Conservation (phyloP, 2,329 filamentous ascomycete species). For the Pseudogymnoascus sp. region DNA sequence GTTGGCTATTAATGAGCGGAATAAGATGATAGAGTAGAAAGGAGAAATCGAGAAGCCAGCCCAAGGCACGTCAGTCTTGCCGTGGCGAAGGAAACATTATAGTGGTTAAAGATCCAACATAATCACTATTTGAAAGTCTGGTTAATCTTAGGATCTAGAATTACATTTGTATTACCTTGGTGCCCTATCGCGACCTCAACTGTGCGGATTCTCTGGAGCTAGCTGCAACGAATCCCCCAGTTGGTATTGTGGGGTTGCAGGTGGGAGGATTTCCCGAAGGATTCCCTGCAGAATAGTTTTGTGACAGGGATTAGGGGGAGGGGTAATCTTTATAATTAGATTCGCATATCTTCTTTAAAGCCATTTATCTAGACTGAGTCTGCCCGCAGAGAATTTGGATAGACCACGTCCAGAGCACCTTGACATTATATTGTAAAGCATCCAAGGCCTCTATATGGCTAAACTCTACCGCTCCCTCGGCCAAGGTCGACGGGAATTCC, state of each 20-base stretch:
- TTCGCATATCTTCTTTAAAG: neutral
- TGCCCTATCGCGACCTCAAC: too few relatives aligned
- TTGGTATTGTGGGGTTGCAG: too few relatives aligned
- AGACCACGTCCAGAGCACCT: neutral
- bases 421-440: neutral
- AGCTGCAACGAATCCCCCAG: too few relatives aligned
- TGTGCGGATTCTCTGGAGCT: too few relatives aligned
- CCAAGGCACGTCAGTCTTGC: neutral
- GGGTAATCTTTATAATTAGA: neutral
- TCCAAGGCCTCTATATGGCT: neutral
- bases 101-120: too few relatives aligned
- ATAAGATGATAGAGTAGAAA: neutral
- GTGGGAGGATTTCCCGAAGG: too few relatives aligned
- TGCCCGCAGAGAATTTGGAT: neutral
- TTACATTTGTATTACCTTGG: too few relatives aligned
- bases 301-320: conserved; percentile 23
- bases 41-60: neutral
- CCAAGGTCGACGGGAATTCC: neutral
- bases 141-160: too few relatives aligned
- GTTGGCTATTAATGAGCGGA: neutral
- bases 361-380: neutral
- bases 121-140: too few relatives aligned
- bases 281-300: too few relatives aligned
- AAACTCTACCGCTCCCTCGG: neutral
- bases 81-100: neutral